Percentiles rank a stretch among this genome's conserved stretches.
Conservation (phyloP, 2,329 filamentous ascomycete genomes). For the Pseudonectria buxi region DNA sequence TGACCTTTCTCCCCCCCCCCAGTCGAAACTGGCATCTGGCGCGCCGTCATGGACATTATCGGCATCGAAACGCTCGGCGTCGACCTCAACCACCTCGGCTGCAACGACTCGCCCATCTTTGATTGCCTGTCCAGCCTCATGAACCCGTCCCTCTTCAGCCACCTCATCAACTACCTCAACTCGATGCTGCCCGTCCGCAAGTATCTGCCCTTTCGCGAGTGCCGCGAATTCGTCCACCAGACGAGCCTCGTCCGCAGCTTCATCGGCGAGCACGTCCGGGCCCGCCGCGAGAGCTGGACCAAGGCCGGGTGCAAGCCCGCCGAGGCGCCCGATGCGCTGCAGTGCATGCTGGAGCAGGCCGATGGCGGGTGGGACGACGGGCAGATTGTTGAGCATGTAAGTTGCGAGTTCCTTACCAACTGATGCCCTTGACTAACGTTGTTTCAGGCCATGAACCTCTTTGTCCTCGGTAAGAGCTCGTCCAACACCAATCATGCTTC, state of each 20-base stretch:
- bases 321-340: conserved; percentile 18
- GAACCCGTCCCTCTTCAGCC: conserved; percentile 17
- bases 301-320: neutral
- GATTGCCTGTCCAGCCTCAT: conserved; percentile 17
- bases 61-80: conserved; percentile 27
- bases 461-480: conserved; percentile 29
- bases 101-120: conserved; percentile 18
- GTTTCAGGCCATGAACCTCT: conserved; percentile 35
- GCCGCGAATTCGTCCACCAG: conserved; percentile 27
- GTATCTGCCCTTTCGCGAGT: conserved; percentile 29
- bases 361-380: conserved; percentile 17
- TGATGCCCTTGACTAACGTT: conserved; percentile 21
- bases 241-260: conserved; percentile 24
- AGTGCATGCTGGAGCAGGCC: conserved; percentile 28
- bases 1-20: no score
- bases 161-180: conserved; percentile 27
- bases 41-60: conserved; percentile 29
- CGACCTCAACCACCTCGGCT: conserved; percentile 28
- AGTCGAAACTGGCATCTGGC: conserved; percentile 25
- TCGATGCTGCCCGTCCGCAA: conserved; percentile 29
- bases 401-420: neutral
- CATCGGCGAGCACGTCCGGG: conserved; percentile 17
- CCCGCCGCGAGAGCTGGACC: conserved; percentile 2
- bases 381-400: conserved; percentile 23
- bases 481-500: neutral